phyloP scores from a whole-genome alignment of 495 filamentous ascomycete genomes.

The Penicillium malachiteum region DNA sequence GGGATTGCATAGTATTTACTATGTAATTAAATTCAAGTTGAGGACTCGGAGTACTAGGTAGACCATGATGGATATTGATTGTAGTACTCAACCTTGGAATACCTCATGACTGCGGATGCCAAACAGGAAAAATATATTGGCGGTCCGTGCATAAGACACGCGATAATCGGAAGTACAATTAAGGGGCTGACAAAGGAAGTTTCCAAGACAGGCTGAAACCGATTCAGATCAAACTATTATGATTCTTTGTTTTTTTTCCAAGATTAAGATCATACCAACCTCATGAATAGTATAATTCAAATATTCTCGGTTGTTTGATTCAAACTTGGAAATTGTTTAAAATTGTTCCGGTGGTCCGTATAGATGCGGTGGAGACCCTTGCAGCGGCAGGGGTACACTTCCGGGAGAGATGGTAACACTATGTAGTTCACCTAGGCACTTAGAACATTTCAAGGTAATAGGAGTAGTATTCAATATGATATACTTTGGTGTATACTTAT shows the following conservation, averaged over 20 bases:
- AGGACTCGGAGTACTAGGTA: no score
- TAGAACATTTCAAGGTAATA: no score
- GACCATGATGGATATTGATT: no score
- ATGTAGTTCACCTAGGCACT: neutral
- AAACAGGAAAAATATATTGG: conserved; percentile 6
- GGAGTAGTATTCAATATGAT: no score
- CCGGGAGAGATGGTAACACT: neutral
- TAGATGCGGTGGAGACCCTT: neutral
- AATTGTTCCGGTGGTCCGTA: neutral
- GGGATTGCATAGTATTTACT: no score
- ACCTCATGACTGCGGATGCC: no score
- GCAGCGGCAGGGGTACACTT: neutral
- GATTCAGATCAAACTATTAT: neutral
- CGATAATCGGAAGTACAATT: neutral
- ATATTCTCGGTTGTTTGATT: no score
- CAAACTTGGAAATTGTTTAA: neutral
- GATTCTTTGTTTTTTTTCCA: neutral
- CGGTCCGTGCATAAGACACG: neutral
- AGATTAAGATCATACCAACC: no score
- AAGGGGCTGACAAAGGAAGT: conserved; percentile 7
- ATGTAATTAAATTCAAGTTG: no score
- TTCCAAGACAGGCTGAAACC: neutral
- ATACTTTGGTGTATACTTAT: no score
- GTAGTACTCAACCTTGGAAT: no score
- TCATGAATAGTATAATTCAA: no score